phyloP scores from a whole-genome alignment of 2,329 filamentous ascomycete species.

The Diaporthe longicolla region DNA sequence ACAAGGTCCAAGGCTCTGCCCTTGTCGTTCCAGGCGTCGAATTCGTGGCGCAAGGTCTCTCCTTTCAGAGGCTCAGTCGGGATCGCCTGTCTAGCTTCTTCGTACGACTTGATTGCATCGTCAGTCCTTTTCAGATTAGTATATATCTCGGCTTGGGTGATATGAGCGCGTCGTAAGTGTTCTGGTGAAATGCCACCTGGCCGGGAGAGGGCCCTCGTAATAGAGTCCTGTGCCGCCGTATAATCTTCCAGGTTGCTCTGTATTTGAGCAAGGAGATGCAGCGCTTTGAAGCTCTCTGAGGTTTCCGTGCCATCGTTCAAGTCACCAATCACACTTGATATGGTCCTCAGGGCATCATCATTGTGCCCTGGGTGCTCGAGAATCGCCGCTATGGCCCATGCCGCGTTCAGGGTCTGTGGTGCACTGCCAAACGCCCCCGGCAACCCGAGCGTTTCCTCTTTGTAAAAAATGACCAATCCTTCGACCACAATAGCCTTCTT shows the following conservation, averaged over 20 bases:
- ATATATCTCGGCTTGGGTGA: neutral
- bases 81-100: slow-evolving; percentile 16
- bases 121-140: slow-evolving; percentile 10
- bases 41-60: slow-evolving; percentile 21
- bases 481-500: neutral
- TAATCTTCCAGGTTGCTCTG: neutral
- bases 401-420: neutral
- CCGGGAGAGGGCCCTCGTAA: neutral
- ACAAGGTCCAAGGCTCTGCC: slow-evolving; percentile 5
- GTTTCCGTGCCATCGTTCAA: neutral
- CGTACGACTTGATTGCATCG: slow-evolving; percentile 27
- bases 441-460: neutral
- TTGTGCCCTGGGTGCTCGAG: neutral
- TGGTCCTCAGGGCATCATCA: neutral
- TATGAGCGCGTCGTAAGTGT: neutral
- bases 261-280: neutral
- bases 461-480: neutral
- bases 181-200: neutral
- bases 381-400: slow-evolving; percentile 8
- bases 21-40: slow-evolving; percentile 21
- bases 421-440: neutral
- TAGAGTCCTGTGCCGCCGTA: neutral
- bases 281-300: neutral
- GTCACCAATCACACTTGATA: neutral
- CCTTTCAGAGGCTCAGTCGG: slow-evolving; percentile 23